Base-by-base conservation (phyloP, 2,329 filamentous ascomycete genomes). In the Aspergillus eucalypticola region DNA sequence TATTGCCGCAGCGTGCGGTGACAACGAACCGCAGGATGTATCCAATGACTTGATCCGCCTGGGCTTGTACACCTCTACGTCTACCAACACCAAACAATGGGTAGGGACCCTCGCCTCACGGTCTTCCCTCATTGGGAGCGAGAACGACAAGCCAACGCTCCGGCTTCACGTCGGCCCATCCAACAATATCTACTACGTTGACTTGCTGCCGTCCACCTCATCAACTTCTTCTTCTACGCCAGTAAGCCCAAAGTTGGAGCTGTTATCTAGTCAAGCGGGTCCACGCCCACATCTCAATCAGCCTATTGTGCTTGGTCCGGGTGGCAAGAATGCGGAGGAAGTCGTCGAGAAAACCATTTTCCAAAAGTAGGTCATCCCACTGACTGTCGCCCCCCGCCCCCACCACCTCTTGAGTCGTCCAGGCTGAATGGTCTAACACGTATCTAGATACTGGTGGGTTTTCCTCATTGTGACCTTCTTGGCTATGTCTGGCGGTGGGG, bases 1-100 rank as follows among this genome's bases (percentile, higher is more conserved):
- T 32, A 76, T 78, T 7, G 62, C 49, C 7, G 27, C 64, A 2
- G 57, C 21, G 23, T 38, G 59, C 62, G 57, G n/a, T 8, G 23
- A 32, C 11, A 3, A 17, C 29, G 46, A 17, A n/a, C 35, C 63
- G 60, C 51, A 66, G 51, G 42, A 58, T 41, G 27, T 21, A 10
- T 75, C 82, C 66, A 75, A 81, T 56, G 79, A 81, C 68, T 82
- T 86, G 64, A 74, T 84, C 49, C 80, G 83, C 41, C 75, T 86
- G 6, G 84, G 83, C 60, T 79, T 84, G 35, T 82, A 78, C 66
- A 84, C 67, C 41, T 64, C 65, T 19, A 73, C 70, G 1, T 60
- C 69, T 1, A 64, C 69, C 25, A 72, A 71, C 48, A 52, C 69
- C 15, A 75, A 72, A 54, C 72, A 76, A 69, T 79, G 76, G 76